Base-by-base conservation (phyloP, 2,329 filamentous ascomycete genomes). In the Colletotrichum sp. region DNA sequence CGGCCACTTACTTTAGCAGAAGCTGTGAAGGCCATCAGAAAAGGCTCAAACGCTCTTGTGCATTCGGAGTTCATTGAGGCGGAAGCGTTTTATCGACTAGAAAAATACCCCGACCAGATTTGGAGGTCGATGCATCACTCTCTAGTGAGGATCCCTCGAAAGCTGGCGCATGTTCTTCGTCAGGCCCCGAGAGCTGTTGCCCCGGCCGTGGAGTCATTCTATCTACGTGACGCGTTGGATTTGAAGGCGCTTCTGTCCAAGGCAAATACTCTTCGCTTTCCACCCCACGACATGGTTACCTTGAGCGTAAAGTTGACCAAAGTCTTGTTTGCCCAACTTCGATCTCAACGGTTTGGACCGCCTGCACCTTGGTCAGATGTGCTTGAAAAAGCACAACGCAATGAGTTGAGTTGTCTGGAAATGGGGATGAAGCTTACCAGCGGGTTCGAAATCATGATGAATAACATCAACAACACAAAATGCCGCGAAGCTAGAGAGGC, bases 341-440 rank as follows among this genome's bases (percentile, higher is more conserved):
- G 93, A 74, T 95, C 94, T 18, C 97, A 99, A 81, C 90, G 93
- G 29, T 98, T 98, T 64, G 86, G 91, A 1, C 88, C 94, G 0
- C 91, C 91, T 4, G 85, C 87, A 31, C 85, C 78, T 47, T 91
- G 86, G 91, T 84, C 81, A 75, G 77, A 81, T 18, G 27, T 79
- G 13, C 69, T 81, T 5, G 77, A 78, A 13, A 73, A 75, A n/a
- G 70, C 70, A 8, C 75, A 77, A 21, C 76, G 73, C n/a, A 83
- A 78, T 54, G 79, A 66, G 4, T 76, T 80, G 70, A 84, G 80
- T 77, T 84, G 86, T n/a, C 76, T 89, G 3, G 93, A 96, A 70
- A 86, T 94, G 54, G 96, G 96, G 13, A 96, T 98, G 93, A 98
- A 98, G 81, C 84, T 98, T 12, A 90, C 95, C 0, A 95, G 93